Base-by-base conservation (phyloP, 768 basidiomycete species). In the Phanerochaete sordida region DNA sequence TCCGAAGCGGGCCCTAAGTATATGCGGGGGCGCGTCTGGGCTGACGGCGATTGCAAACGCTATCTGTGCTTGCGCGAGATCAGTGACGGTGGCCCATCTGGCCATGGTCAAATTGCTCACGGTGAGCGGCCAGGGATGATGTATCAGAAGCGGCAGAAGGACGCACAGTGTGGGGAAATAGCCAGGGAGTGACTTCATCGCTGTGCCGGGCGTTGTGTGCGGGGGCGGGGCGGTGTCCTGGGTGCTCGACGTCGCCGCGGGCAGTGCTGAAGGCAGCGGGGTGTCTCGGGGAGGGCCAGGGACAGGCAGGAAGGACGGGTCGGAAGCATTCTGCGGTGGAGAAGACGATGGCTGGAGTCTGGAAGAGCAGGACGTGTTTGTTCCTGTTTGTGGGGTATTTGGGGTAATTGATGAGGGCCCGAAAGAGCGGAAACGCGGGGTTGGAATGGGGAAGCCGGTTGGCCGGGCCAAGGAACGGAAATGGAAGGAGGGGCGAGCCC, bases 301-400 rank as follows among this genome's bases (percentile, higher is more conserved):
- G 48, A 27, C 23, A 28, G 16, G n/a, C 33, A 35, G 47, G 33
- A 33, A 33, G 51, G 51, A 35, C 33, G 31, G 33, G 53, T 54
- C 53, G 53, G 53, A 54, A 27, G 53, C 53, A 54, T 21, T 54
- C 35, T 19, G 11, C 19, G 53, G 53, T 21, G 21, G 35, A 54
- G 53, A 39, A 48, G 47, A 19, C 47, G 47, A 28, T 43, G 47
- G 47, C 9, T 26, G 27, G 47, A 48, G 47, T 48, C 53, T 54
- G 53, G 53, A 37, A 27, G 47, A 24, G 53, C n/a, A n/a, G 35
- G 13, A 3, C 7, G 35, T 54, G 53, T 54, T 54, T 54, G 53
- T 19, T 24, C 53, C 31, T 54, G 24, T 54, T 51, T 62, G 56
- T 57, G 61, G 61, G 61, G 61, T 62, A 58, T 62, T 62, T 62